Conservation (phyloP, 75 land plant genomes). For the Sequoia sempervirens region DNA sequence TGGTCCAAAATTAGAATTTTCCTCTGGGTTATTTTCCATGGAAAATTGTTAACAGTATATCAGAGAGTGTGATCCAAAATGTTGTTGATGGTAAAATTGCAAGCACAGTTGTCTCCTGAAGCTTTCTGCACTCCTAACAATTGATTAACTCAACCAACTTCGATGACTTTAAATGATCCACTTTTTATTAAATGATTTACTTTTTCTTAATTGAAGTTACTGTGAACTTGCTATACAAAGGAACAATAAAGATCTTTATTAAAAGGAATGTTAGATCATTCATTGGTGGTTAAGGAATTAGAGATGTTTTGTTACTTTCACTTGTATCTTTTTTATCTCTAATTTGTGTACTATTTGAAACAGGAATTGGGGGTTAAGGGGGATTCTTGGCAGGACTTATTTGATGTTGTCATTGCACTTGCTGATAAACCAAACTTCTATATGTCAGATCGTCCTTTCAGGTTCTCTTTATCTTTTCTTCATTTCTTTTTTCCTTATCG, state of each 20-base stretch:
- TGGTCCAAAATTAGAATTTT: no score
- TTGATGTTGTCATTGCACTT: slow-evolving; percentile 96
- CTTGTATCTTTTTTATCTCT: neutral
- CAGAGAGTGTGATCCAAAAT: no score
- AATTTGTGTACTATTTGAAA: slow-evolving; percentile 11
- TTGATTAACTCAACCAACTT: no score
- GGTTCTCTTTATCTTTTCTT: slow-evolving; percentile 37
- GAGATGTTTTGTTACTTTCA: neutral
- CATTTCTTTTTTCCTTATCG: neutral
- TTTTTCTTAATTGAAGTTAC: neutral
- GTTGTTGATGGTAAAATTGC: no score
- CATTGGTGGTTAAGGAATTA: neutral
- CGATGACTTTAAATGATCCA: no score
- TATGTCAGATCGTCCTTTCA: slow-evolving; percentile 91
- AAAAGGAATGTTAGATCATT: neutral
- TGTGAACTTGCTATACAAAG: neutral
- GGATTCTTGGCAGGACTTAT: slow-evolving; percentile 83
- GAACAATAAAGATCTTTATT: neutral
- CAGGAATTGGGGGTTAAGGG: slow-evolving; percentile 55
- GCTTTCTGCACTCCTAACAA: no score
- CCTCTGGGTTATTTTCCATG: no score
- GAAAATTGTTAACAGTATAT: no score
- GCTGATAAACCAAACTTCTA: slow-evolving; percentile 95
- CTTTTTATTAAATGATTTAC: neutral
- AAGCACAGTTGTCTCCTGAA: neutral